Evolutionary conservation across 2,329 filamentous ascomycete genomes (phyloP), one percentile per base, ranked within the genome.

Genomic region (Chaetomium olivaceum): DNA sequence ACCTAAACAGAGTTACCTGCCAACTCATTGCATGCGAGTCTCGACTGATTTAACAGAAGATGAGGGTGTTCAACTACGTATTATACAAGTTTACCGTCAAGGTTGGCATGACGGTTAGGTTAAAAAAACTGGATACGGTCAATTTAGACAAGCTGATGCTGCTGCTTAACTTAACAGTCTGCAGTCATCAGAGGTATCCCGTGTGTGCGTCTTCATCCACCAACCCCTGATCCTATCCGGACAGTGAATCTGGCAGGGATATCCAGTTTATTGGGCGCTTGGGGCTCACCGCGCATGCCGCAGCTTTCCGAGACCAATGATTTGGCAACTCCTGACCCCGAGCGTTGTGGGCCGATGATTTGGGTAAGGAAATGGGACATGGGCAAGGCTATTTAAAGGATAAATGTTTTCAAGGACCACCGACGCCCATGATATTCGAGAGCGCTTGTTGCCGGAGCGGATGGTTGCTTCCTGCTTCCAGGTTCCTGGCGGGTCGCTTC

Each of bases 281-380:
- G 48, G 58, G 55, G 54, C 46, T 36, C 58, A n/a, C 39, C 31
- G 27, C 16, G n/a, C 36, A 59, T 66, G 64, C 60, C 64, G 55
- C 60, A 55, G 51, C 43, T 61, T 56, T 36, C 59, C 62, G 59
- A 25, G 48, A 36, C 31, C 36, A 11, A n/a, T 50, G 25, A 25
- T 52, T 25, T 52, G 21, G 39, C 39, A n/a, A 43, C 39, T 43
- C 5, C 16, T 43, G 23, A 8, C 16, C 16, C 39, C 3, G 7
- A 46, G 39, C 12, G 19, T 46, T 46, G 39, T n/a, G 39, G 16
- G 39, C 39, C 39, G 39, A 43, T 5, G 39, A 43, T 43, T 43
- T 43, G 39, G 19, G 36, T 19, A 43, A 19, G 36, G 36, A n/a
- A 43, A 19, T n/a, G 16, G 39, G 39, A 43, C 16, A 43, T 43